Evolutionary conservation across 768 basidiomycete genomes (phyloP), one percentile per base, ranked within the genome.

Genomic region (Tylopilus vinaceipallidus): DNA sequence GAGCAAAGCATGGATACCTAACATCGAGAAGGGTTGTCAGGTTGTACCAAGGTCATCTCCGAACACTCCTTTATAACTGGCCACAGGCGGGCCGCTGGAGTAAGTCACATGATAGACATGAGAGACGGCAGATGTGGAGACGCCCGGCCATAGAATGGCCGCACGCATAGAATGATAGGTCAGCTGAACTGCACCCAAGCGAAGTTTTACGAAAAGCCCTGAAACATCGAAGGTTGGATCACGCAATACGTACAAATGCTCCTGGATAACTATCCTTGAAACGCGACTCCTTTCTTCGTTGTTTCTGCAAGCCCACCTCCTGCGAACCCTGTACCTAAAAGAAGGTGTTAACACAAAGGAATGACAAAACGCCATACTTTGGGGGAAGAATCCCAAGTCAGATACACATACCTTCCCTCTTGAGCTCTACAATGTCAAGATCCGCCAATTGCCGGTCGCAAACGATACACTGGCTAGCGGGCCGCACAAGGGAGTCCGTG

Each of bases 291-390:
- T 24, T 74, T 75, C 65, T 81, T 86, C 32, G 81, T 84, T 0
- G 88, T 87, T 70, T 95, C 91, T n/a, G 93, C 91, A 56, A 92
- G 69, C 6, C 95, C 95, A n/a, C 95, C 94, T 45, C 90, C 88
- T 8, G 95, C 93, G 62, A 90, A 98, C 0, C 95, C 94, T 10
- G 95, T 98, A 22, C 91, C 90, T 92, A 47, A 24, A 42, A 33
- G 37, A 41, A 38, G 19, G 38, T 47, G 17, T 62, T 20, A 54
- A 38, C 13, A 22, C 16, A 33, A 34, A 38, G 5, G 20, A 30
- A 45, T 19, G 22, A 23, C 5, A 11, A 11, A 38, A 27, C 11
- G 32, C 19, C 26, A 8, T 14, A 23, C 6, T 26, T 10, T 37
- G 12, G 27, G 23, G 10, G 42, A 23, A 22, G 26, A 22, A 24